These are phyloP conservation scores for Geoglossum cookeanum DNA, from an alignment of 2,329 filamentous ascomycete species.

Conservation along the genomic window DNA sequence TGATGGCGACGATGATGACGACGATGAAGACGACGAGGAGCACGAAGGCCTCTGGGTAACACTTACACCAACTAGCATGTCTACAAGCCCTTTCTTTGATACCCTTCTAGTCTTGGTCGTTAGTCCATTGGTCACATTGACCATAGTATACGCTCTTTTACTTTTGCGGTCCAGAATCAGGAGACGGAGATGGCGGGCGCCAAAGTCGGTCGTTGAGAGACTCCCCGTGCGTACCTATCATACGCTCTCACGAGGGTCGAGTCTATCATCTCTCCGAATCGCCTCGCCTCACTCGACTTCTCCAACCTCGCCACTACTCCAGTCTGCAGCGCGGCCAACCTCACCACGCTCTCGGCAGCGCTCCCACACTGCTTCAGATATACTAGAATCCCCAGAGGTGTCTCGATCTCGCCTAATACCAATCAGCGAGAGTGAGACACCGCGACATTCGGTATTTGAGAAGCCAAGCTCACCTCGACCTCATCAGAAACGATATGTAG, in stretches of 20 bases:
- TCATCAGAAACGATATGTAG: slow-evolving; percentile 28
- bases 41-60: slow-evolving; percentile 91
- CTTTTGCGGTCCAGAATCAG: slow-evolving; percentile 77
- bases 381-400: slow-evolving; percentile 22
- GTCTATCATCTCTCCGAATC: slow-evolving; percentile 33
- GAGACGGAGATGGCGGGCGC: slow-evolving; percentile 82
- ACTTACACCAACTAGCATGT: slow-evolving; percentile 71
- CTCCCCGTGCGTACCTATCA: slow-evolving; percentile 93
- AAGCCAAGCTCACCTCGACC: background rate
- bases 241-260: slow-evolving; percentile 49
- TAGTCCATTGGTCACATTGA: slow-evolving; percentile 79
- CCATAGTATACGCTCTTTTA: slow-evolving; percentile 77
- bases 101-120: slow-evolving; percentile 92
- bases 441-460: slow-evolving; percentile 7
- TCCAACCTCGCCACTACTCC: slow-evolving; percentile 63
- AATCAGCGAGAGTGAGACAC: slow-evolving; percentile 1
- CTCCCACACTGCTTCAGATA: slow-evolving; percentile 44
- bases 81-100: slow-evolving; percentile 84
- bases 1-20: slow-evolving; percentile 9
- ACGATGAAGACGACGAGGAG: slow-evolving; percentile 17
- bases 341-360: slow-evolving; percentile 37
- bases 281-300: slow-evolving; percentile 46
- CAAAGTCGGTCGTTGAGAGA: slow-evolving; percentile 85
- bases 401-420: slow-evolving; percentile 2
- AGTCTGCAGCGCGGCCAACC: slow-evolving; percentile 21